A percentile compares a stretch with the other conserved stretches of the same genome.
These are phyloP conservation scores for Gossypium lobatum DNA, from an alignment of 441 rosid species.

Conservation along the genomic window DNA sequence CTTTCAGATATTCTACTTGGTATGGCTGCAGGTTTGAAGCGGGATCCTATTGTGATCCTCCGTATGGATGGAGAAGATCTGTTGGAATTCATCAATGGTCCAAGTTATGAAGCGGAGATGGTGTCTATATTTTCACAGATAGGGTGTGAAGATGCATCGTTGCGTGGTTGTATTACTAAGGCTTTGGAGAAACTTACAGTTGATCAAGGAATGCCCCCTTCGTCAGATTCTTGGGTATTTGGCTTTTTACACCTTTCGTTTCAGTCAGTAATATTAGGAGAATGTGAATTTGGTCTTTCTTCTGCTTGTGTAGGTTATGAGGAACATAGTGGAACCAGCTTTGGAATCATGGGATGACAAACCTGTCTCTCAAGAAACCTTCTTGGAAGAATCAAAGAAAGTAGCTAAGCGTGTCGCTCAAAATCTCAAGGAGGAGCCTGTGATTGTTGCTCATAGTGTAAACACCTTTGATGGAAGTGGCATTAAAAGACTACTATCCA, in stretches of 20 bases:
- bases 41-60: slow-evolving; percentile 90
- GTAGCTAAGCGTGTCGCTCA: slow-evolving; percentile 59
- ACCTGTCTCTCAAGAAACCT: slow-evolving; percentile 47
- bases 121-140: slow-evolving; percentile 49
- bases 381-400: slow-evolving; percentile 60
- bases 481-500: slow-evolving; percentile 59
- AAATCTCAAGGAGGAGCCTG: slow-evolving; percentile 83
- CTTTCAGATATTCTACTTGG: slow-evolving; percentile 81
- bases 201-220: slow-evolving; percentile 92
- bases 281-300: not conserved
- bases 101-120: slow-evolving; percentile 64
- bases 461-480: slow-evolving; percentile 83
- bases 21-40: slow-evolving; percentile 92
- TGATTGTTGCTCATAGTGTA: slow-evolving; percentile 91
- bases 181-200: slow-evolving; percentile 69
- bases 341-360: slow-evolving; percentile 37
- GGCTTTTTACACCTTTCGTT: not conserved
- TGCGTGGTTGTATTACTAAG: slow-evolving; percentile 41
- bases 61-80: slow-evolving; percentile 97
- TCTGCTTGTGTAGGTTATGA: slow-evolving; percentile 51
- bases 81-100: slow-evolving; percentile 58
- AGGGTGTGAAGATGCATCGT: slow-evolving; percentile 35
- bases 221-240: slow-evolving; percentile 78
- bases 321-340: slow-evolving; percentile 70
- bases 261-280: not conserved